Evolutionary conservation across 768 basidiomycete genomes (phyloP).

Genomic region (Hericium rajendrae): DNA sequence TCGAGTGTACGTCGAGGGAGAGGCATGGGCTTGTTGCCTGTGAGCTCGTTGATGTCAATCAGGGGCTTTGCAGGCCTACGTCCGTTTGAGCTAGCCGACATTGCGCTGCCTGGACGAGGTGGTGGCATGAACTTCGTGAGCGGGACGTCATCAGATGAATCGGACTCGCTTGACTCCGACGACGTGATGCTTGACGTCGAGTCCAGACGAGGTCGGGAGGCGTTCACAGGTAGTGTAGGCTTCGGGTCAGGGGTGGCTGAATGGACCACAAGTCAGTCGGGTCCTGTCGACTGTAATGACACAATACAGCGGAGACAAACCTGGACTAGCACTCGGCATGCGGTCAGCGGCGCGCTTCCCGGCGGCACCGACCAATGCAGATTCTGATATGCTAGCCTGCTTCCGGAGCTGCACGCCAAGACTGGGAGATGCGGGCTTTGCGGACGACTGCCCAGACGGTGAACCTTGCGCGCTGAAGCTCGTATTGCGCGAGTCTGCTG

Average conservation of each 20-base stretch:
- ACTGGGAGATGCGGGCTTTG: not conserved
- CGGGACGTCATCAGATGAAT: conserved; percentile 51
- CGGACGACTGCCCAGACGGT: conserved; percentile 4
- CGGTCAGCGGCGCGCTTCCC: conserved; percentile 20
- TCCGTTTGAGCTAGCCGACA: conserved; percentile 19
- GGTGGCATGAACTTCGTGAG: conserved; percentile 54
- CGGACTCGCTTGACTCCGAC: conserved; percentile 28
- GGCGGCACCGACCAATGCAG: conserved; percentile 42
- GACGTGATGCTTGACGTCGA: conserved; percentile 14
- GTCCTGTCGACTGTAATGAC: not conserved
- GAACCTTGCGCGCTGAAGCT: conserved; percentile 3
- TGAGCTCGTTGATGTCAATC: conserved; percentile 25
- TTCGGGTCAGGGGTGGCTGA: not conserved
- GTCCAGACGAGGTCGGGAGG: conserved; percentile 10
- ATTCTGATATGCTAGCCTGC: conserved; percentile 50
- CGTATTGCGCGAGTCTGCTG: not conserved
- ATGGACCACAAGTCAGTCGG: not conserved
- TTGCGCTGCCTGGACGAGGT: conserved; percentile 55
- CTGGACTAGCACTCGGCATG: not conserved
- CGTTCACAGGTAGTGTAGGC: not conserved
- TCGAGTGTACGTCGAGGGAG: not conserved
- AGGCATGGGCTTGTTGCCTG: not conserved
- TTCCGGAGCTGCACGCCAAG: conserved; percentile 20
- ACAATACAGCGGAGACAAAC: not conserved
- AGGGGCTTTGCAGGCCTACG: conserved; percentile 34